phyloP scores from a whole-genome alignment of 805 yeast species.

The Clavispora phyllophila region DNA sequence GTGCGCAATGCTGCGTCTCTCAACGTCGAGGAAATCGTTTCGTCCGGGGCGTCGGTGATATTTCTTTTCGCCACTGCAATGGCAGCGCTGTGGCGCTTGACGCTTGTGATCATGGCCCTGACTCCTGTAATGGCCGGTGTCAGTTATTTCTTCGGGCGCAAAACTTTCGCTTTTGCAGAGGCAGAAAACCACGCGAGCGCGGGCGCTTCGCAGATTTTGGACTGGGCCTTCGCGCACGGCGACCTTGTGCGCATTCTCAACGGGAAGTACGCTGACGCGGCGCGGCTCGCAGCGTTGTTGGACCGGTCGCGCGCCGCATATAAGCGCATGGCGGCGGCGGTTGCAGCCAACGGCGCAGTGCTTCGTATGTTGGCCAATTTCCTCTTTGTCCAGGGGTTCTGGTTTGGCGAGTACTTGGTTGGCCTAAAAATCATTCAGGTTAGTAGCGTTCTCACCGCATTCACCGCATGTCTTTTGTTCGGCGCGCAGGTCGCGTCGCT shows the following conservation, averaged over 20 bases:
- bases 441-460: constrained; percentile 68
- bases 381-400: constrained; percentile 88
- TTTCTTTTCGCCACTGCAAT: constrained; percentile 62
- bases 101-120: constrained; percentile 69
- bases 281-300: constrained; percentile 35
- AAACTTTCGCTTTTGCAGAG: constrained; percentile 45
- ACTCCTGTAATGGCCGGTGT: constrained; percentile 59
- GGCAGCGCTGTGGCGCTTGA: constrained; percentile 78
- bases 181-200: constrained; percentile 55
- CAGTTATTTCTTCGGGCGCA: constrained; percentile 46
- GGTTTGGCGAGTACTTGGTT: constrained; percentile 74
- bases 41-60: constrained; percentile 47
- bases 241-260: constrained; percentile 57
- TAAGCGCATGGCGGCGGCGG: constrained; percentile 40
- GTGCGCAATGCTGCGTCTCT: constrained; percentile 64
- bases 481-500: constrained; percentile 55
- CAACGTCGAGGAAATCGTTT: constrained; percentile 52
- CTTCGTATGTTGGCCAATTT: constrained; percentile 54
- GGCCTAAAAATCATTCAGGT: constrained; percentile 48
- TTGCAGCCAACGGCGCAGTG: constrained; percentile 52
- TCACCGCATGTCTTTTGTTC: constrained; percentile 73
- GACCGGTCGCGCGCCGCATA: constrained; percentile 35
- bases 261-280: constrained; percentile 50
- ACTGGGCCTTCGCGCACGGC: constrained; percentile 65
- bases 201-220: constrained; percentile 52